A percentile compares a stretch with the other conserved stretches of the same genome.
These are phyloP conservation scores for Glebionis coronaria DNA, from an alignment of 129 eudicot species.

Conservation along the genomic window DNA sequence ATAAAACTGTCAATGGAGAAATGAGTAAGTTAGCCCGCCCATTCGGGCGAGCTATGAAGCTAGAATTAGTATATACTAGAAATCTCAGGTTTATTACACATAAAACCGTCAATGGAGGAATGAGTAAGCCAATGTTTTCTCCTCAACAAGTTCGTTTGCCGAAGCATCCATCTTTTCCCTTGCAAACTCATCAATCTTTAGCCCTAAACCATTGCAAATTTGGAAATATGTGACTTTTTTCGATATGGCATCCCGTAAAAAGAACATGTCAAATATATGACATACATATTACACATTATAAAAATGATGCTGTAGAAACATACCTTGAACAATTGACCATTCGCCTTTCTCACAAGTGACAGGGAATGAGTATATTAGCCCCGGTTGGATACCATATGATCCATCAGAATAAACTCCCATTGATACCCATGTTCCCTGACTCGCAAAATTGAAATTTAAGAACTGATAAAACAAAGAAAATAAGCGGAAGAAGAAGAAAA, in stretches of 20 bases:
- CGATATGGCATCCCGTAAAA: not conserved
- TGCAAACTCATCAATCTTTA: slow-evolving; percentile 64
- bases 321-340: slow-evolving; percentile 95
- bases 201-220: slow-evolving; percentile 45
- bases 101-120: slow-evolving; percentile 40
- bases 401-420: slow-evolving; percentile 97
- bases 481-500: not conserved
- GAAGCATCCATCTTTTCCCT: slow-evolving; percentile 71
- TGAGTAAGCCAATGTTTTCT: slow-evolving; percentile 71
- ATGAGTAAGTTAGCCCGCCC: too few relatives aligned
- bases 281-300: not conserved
- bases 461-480: not conserved
- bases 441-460: not conserved
- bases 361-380: slow-evolving; percentile 82
- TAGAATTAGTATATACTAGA: slow-evolving; percentile 14
- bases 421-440: slow-evolving; percentile 90
- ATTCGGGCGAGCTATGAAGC: too few relatives aligned
- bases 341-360: slow-evolving; percentile 82
- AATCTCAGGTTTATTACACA: slow-evolving; percentile 6
- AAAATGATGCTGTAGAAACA: slow-evolving; percentile 11
- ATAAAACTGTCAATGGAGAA: slow-evolving; percentile 37
- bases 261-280: not conserved
- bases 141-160: slow-evolving; percentile 67
- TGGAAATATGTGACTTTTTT: not conserved
- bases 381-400: slow-evolving; percentile 71